Base-by-base conservation (phyloP, 2,329 filamentous ascomycete species). In the Diaporthe sp. region DNA sequence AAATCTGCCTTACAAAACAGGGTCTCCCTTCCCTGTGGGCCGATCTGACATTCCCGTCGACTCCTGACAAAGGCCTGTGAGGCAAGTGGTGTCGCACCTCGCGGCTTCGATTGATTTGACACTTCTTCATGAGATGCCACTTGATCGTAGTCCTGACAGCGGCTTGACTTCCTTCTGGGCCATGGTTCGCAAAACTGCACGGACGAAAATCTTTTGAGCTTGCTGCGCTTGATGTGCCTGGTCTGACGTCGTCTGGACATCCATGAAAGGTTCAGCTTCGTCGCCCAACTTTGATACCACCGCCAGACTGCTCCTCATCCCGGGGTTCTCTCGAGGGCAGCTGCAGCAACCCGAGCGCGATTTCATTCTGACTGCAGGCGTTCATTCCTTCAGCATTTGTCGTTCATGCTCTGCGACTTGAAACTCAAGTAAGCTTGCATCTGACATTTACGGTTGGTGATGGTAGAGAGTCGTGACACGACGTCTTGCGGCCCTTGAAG, bases 381-480 rank as follows among this genome's bases (percentile, higher is more conserved):
- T 65, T 55, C 70, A 65, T 59, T 51, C 35, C 17, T 42, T 70
- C 27, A 63, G 70, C 63, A 58, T 55, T 37, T 56, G 73, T 70
- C 70, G 63, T 51, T 51, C 17, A 59, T 70, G 63, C 73, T 75
- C 30, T 25, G 73, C 73, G 25, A 73, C 73, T 75, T 75, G 73
- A 70, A 30, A 59, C 58, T 70, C 73, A 75, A 75, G 73, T 73
- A 75, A 73, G 73, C 73, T 61, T 69, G 61, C 73, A 73, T 69
- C 58, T 70, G 73, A 75, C 63, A 69, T 59, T 70, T 71, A 70
- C 71, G 73, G 59, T 63, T 44, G 35, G 35, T 70, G 73, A 71
- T 35, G 63, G 73, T 66, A 65, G 51, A 59, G 30, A 25, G 39
- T 39, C 42, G 56, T 66, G 50, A 69, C 44, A 65, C 22, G 37